Base-by-base conservation (phyloP, 495 filamentous ascomycete species). In the Chaetomium cochliodes region DNA sequence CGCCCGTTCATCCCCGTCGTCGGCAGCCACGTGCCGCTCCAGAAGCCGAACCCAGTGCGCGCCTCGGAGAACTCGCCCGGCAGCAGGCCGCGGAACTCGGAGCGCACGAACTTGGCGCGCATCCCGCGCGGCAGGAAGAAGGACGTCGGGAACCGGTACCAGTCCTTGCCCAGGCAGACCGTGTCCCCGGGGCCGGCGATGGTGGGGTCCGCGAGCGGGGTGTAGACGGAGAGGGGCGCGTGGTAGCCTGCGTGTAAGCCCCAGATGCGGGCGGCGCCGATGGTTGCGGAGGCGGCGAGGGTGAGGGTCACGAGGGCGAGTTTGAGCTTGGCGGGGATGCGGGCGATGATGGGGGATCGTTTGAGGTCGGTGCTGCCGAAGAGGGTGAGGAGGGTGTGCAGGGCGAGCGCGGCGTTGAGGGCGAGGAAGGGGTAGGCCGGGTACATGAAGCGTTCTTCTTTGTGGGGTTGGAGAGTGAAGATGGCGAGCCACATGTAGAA, bases 371-470 rank as follows among this genome's bases (percentile, higher is more conserved):
- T 80, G 28, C 84, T 86, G 15, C 92, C 90, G 56, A 96, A 76
- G 53, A 88, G 86, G 30, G 85, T 77, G 8, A 97, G 82, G 0
- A 93, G 72, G 63, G 90, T 87, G 74, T 97, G 92, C 55, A 94
- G 79, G 2, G 92, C 79, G 57, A 97, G 78, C n/a, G 92, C 91
- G 15, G 93, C 93, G 76, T 94, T 94, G 28, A 98, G 81, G n/a
- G 90, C 92, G 26, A 99, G 82, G 58, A 92, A 89, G 11, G 96
- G 94, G 73, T 99, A 99, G 25, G 88, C 88, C 0, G 93, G 93
- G 74, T 96, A 98, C 92, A 99, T 98, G 79, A 99, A 99, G 9
- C 96, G 82, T 72, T 99, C 96, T 75, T 99, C 96, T 70, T 99
- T 99, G 81, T 99, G 96, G 22, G 94, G 88, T 72, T 98, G 94